A percentile compares a stretch with the other conserved stretches of the same genome.
phyloP scores from a whole-genome alignment of 441 rosid genomes.

The Adansonia madagascariensis region DNA sequence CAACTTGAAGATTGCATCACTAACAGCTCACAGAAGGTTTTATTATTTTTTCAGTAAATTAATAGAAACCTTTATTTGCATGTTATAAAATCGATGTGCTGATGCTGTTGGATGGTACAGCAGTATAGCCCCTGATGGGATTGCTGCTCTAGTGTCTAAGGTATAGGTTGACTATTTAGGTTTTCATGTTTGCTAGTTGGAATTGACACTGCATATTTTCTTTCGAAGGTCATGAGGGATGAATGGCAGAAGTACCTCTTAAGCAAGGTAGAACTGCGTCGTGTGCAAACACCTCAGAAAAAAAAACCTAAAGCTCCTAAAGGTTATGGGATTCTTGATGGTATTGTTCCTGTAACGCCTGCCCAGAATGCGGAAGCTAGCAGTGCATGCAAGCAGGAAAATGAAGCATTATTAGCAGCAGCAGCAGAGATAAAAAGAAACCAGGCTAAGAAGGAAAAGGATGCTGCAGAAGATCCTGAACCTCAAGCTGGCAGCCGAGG shows the following conservation, averaged over 20 bases:
- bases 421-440: constrained; percentile 65
- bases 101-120: neutral
- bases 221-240: constrained; percentile 78
- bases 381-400: constrained; percentile 76
- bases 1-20: constrained; percentile 90
- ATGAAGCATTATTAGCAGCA: constrained; percentile 75
- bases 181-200: neutral
- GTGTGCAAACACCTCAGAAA: constrained; percentile 64
- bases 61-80: neutral
- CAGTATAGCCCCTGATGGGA: neutral
- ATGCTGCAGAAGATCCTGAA: constrained; percentile 46
- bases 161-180: neutral
- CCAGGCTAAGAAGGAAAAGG: constrained; percentile 42
- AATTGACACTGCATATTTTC: constrained; percentile 23
- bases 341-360: constrained; percentile 67
- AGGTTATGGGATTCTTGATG: constrained; percentile 95
- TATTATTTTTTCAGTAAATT: constrained; percentile 5
- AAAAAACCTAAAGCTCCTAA: constrained; percentile 79
- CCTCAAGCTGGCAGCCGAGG: constrained; percentile 41
- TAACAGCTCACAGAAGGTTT: constrained; percentile 68
- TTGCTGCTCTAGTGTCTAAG: neutral
- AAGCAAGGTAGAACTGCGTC: constrained; percentile 79
- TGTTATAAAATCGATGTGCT: neutral
- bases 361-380: constrained; percentile 66
- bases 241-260: constrained; percentile 92